phyloP scores from a whole-genome alignment of 2,329 filamentous ascomycete genomes.

The Pseudogymnoascus verrucosus region DNA sequence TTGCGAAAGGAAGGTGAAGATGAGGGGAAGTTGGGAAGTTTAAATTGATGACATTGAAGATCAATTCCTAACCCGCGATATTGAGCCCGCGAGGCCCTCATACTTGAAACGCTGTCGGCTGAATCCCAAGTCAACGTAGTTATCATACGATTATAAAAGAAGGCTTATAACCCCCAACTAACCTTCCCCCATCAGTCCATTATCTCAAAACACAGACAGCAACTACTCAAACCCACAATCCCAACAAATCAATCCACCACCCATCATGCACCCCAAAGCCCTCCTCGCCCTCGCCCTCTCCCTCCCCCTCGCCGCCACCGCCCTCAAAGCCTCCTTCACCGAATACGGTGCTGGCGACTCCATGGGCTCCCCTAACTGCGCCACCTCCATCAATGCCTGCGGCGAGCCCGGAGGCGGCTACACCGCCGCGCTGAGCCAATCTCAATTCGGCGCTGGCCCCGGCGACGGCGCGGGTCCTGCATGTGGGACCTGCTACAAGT shows the following conservation, averaged over 20 bases:
- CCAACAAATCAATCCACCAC: not conserved
- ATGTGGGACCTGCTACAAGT: conserved; percentile 11
- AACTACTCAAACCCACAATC: not conserved
- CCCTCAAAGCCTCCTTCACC: conserved; percentile 9
- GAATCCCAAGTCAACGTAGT: not conserved
- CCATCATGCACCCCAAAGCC: not conserved
- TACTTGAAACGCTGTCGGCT: conserved; percentile 5
- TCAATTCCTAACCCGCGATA: not conserved
- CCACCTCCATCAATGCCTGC: conserved; percentile 14
- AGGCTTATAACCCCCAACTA: not conserved
- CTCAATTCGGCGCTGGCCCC: conserved; percentile 11
- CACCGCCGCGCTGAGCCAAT: conserved; percentile 9
- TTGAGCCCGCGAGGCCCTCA: not conserved
- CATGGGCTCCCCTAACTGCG: conserved; percentile 8
- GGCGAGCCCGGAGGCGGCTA: conserved; percentile 12
- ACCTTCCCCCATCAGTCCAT: not conserved
- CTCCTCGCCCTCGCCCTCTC: not conserved
- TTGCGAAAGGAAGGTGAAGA: not conserved
- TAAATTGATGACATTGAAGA: not conserved
- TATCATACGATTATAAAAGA: not conserved
- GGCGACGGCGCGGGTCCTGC: conserved; percentile 4
- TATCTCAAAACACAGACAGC: not conserved
- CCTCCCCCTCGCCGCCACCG: not conserved
- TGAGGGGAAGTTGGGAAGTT: conserved; percentile 1
- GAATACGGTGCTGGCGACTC: conserved; percentile 3